phyloP scores from a whole-genome alignment of 2,329 filamentous ascomycete species.

The Pseudogymnoascus sp. region DNA sequence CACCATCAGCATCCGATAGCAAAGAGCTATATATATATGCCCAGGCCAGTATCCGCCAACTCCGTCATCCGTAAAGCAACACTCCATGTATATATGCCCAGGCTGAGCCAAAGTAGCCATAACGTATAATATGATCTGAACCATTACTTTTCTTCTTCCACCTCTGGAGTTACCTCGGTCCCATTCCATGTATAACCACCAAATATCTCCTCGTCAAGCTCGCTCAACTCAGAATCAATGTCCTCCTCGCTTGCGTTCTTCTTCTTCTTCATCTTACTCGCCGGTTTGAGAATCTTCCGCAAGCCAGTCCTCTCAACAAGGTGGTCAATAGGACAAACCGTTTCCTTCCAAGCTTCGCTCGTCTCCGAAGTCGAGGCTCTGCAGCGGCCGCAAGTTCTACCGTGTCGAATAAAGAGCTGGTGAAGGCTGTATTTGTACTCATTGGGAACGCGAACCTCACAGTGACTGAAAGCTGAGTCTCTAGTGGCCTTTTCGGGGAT shows the following conservation, averaged over 20 bases:
- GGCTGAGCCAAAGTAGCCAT: background rate
- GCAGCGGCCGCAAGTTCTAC: slow-evolving; percentile 43
- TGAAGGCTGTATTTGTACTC: slow-evolving; percentile 50
- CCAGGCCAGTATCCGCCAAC: background rate
- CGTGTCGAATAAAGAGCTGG: slow-evolving; percentile 49
- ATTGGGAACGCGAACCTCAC: slow-evolving; percentile 46
- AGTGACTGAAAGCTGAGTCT: slow-evolving; percentile 45
- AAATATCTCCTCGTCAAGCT: background rate
- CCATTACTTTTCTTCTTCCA: background rate
- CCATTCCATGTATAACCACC: background rate
- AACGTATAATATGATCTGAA: background rate
- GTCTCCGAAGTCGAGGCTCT: slow-evolving; percentile 46
- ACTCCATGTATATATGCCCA: background rate
- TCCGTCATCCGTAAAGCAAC: background rate
- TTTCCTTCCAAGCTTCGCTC: slow-evolving; percentile 55
- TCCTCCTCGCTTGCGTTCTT: slow-evolving; percentile 16
- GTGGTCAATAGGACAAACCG: slow-evolving; percentile 57
- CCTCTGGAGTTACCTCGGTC: background rate
- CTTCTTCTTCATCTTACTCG: slow-evolving; percentile 22
- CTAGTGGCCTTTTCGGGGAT: slow-evolving; percentile 43
- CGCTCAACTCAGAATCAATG: slow-evolving; percentile 12
- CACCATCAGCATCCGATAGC: background rate
- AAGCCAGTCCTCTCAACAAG: slow-evolving; percentile 51
- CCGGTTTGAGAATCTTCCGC: slow-evolving; percentile 37
- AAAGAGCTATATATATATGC: background rate